Base-by-base conservation (phyloP, 805 yeast genomes). In the Suhomyces pyralidae region DNA sequence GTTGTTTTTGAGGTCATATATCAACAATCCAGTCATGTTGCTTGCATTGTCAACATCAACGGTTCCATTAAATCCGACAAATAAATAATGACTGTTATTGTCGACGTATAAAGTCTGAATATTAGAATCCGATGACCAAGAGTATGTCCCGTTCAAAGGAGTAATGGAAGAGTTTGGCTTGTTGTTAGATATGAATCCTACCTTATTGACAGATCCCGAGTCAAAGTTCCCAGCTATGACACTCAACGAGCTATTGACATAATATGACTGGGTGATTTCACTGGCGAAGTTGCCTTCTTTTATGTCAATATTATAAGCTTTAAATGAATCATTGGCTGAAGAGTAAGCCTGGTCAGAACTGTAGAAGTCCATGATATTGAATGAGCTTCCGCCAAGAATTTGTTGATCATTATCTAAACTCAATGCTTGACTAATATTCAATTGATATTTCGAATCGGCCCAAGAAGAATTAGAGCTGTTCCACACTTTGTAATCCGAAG, bases 201-300 rank as follows among this genome's bases (percentile, higher is more conserved):
- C 53, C 45, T 72, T 67, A 9, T 53, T 45, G 1, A 60, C 58
- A 3, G 58, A 54, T 25, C 56, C 43, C 7, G 50, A 45, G 7
- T 61, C 63, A 60, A 85, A 84, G 3, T 70, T 65, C 19, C 93
- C 94, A 7, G 88, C 91, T 47, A 87, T 67, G 0, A 81, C 79
- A 40, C 84, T 69, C 9, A 78, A 55, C 0, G 84, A 64, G 10
- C 71, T 70, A 62, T 88, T 85, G 30, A 81, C 63, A 51, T 74
- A 78, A 48, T 66, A 65, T 1, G 82, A 78, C 2, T 73, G 53
- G 24, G 61, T 47, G 15, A 72, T 64, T 26, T 47, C 49, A 3
- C 54, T 19, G 46, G 48, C 36, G 8, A 63, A 58, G 3, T 55
- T 58, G n/a, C 61, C 42, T 10, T 9, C 42, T 38, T 10, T 19